These are phyloP conservation scores for Neonectria magnoliae DNA, from an alignment of 2,329 filamentous ascomycete species.

Conservation along the genomic window DNA sequence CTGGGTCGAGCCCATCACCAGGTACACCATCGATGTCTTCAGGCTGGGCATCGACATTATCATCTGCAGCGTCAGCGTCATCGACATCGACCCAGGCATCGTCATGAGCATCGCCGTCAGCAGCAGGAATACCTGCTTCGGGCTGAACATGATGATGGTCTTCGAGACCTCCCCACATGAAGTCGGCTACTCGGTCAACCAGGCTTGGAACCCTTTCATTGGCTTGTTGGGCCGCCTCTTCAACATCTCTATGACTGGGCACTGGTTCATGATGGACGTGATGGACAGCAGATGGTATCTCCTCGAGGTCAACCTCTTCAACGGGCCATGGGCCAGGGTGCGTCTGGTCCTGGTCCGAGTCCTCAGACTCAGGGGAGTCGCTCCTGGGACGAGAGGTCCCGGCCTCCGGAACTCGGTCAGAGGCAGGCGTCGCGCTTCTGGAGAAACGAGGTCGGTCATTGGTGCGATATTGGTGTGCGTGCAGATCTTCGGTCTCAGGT, in stretches of 20 bases:
- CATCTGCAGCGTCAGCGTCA: conserved; percentile 32
- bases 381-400: conserved; percentile 1
- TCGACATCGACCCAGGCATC: conserved; percentile 53
- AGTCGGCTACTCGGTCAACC: conserved; percentile 59
- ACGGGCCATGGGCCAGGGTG: not conserved
- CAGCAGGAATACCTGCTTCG: conserved; percentile 52
- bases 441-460: conserved; percentile 2
- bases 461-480: not conserved
- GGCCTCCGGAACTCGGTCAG: not conserved
- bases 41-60: conserved; percentile 44
- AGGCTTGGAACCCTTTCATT: conserved; percentile 37
- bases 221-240: conserved; percentile 26
- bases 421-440: not conserved
- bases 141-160: conserved; percentile 43
- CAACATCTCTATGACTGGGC: conserved; percentile 14
- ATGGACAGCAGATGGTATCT: conserved; percentile 1
- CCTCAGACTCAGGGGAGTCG: conserved; percentile 4
- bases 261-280: conserved; percentile 23
- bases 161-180: conserved; percentile 70
- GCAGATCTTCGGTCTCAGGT: conserved; percentile 16
- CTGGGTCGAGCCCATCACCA: conserved; percentile 75
- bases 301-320: not conserved
- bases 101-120: conserved; percentile 58
- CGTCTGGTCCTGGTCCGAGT: not conserved
- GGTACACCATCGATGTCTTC: conserved; percentile 72